Evolutionary conservation across 352 stramenopile species (phyloP).

Genomic region (Phytophthora meadii): DNA sequence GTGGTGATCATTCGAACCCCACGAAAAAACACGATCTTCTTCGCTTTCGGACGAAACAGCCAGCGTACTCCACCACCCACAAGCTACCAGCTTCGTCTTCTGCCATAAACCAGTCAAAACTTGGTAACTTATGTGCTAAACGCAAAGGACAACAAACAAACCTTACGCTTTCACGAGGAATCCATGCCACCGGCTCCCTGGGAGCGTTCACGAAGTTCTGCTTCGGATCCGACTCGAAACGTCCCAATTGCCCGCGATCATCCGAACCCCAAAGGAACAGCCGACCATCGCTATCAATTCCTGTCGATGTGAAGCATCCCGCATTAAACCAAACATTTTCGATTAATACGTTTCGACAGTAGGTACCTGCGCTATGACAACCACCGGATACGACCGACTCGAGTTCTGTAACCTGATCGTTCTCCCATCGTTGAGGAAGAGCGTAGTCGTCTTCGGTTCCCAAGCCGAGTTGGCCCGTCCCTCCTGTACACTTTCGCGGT

Average conservation of each 20-base stretch:
- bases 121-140: no score
- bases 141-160: neutral
- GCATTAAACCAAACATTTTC: constrained; percentile 14
- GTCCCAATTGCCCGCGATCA: constrained; percentile 59
- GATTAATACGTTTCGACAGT: no score
- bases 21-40: constrained; percentile 46
- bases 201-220: constrained; percentile 13
- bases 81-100: constrained; percentile 55
- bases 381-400: constrained; percentile 61
- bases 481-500: constrained; percentile 43
- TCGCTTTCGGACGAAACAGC: constrained; percentile 30
- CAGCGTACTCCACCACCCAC: constrained; percentile 80
- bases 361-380: constrained; percentile 67
- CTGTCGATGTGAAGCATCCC: constrained; percentile 19
- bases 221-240: constrained; percentile 3
- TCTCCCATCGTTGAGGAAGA: constrained; percentile 53
- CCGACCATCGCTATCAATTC: constrained; percentile 25
- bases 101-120: constrained; percentile 8
- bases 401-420: constrained; percentile 22
- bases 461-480: constrained; percentile 70
- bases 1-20: constrained; percentile 59
- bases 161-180: constrained; percentile 24
- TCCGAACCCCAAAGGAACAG: constrained; percentile 82
- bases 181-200: constrained; percentile 8
- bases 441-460: constrained; percentile 60